Percentiles rank a stretch among this genome's conserved stretches.
These are phyloP conservation scores for Daucus carota DNA, from an alignment of 129 eudicot genomes.

Conservation along the genomic window DNA sequence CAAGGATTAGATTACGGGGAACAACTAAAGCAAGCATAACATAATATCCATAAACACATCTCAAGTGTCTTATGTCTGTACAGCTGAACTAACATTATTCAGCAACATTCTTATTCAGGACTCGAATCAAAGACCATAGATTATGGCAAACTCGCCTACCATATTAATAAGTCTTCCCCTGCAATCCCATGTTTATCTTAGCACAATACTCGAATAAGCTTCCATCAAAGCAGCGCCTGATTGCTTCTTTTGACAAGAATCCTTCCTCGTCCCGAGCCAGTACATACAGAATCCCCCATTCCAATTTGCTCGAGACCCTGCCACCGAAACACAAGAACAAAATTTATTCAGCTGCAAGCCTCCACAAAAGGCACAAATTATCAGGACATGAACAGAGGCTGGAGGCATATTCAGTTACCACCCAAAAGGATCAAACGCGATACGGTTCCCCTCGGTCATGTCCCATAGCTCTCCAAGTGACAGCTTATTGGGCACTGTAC, in stretches of 20 bases:
- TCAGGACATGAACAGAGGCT: neutral
- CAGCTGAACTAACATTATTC: neutral
- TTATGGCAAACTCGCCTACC: neutral
- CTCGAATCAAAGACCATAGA: neutral
- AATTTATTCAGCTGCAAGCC: too few relatives aligned
- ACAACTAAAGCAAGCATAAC: neutral
- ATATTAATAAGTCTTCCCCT: neutral
- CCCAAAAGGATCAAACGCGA: conserved; percentile 35
- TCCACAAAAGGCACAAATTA: neutral
- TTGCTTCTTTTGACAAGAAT: conserved; percentile 38
- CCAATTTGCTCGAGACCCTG: conserved; percentile 31
- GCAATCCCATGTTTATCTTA: conserved; percentile 15
- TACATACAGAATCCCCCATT: conserved; percentile 37
- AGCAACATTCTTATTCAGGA: neutral
- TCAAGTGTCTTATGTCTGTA: neutral
- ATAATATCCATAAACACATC: neutral
- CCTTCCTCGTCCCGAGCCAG: conserved; percentile 44
- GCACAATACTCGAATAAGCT: conserved; percentile 44
- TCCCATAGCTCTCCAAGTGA: conserved; percentile 47
- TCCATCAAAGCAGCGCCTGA: conserved; percentile 45
- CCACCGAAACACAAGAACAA: neutral
- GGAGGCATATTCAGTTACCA: conserved; percentile 27
- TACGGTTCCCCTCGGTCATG: conserved; percentile 52
- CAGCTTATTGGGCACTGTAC: conserved; percentile 43
- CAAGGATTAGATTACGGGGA: too few relatives aligned